A percentile compares a stretch with the other conserved stretches of the same genome.
Conservation (phyloP, 306 rosid species). For the Mucuna pruriens region DNA sequence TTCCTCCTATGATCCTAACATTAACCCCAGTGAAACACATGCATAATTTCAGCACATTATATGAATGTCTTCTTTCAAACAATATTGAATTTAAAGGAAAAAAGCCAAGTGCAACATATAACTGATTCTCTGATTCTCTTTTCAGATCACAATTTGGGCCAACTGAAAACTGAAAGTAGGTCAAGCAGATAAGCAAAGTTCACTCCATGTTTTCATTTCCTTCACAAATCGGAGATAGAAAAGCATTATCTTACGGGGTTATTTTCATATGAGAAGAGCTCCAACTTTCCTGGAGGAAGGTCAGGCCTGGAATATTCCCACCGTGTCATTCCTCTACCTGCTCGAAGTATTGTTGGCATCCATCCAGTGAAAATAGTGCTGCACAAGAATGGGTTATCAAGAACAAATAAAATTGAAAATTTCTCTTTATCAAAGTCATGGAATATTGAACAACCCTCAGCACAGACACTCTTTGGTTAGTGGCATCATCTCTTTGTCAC, state of each 20-base stretch:
- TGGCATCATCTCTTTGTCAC: not conserved
- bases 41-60: slow-evolving; percentile 6
- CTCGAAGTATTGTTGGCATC: slow-evolving; percentile 86
- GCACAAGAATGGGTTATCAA: slow-evolving; percentile 29
- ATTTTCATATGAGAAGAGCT: slow-evolving; percentile 91
- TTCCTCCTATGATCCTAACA: slow-evolving; percentile 17
- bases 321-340: slow-evolving; percentile 91
- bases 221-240: slow-evolving; percentile 18
- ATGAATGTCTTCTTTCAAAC: slow-evolving; percentile 15
- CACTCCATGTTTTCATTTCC: slow-evolving; percentile 19
- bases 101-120: not conserved
- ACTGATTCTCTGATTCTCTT: slow-evolving; percentile 4
- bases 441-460: slow-evolving; percentile 19
- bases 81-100: slow-evolving; percentile 24
- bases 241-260: slow-evolving; percentile 59
- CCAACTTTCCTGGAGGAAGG: slow-evolving; percentile 69
- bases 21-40: slow-evolving; percentile 2
- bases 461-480: not conserved
- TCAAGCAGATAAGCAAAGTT: not conserved
- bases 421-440: not conserved
- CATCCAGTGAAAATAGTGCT: slow-evolving; percentile 92
- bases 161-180: slow-evolving; percentile 4
- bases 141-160: not conserved
- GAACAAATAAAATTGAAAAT: slow-evolving; percentile 8
- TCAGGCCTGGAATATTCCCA: slow-evolving; percentile 70